A percentile compares a stretch with the other conserved stretches of the same genome.
These are phyloP conservation scores for Sporothrix mexicana DNA, from an alignment of 2,329 filamentous ascomycete species.

Conservation along the genomic window DNA sequence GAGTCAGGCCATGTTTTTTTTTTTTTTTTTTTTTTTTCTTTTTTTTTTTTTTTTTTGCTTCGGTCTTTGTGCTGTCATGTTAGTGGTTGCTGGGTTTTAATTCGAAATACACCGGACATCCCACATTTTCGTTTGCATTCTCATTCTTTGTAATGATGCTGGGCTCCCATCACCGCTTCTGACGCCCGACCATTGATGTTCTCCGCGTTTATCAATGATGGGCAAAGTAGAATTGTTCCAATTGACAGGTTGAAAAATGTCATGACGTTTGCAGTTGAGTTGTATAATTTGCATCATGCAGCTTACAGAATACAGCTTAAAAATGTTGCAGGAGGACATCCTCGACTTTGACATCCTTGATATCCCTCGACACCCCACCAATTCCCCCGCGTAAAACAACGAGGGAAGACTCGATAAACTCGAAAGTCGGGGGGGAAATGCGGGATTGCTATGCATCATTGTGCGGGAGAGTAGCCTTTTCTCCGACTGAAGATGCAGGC, in stretches of 20 bases:
- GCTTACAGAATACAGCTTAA: neutral
- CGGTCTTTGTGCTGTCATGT: neutral
- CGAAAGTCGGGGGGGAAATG: neutral
- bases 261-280: conserved; percentile 7
- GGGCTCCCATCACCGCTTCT: neutral
- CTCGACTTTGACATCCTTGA: neutral
- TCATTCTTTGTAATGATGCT: neutral
- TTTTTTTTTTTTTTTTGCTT: neutral
- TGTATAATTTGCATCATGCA: neutral
- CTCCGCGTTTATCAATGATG: neutral
- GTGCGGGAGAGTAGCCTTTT: conserved; percentile 1
- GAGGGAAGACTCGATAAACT: neutral
- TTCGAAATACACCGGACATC: neutral
- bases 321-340: too few relatives aligned
- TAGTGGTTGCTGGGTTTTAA: neutral
- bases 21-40: too few relatives aligned
- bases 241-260: conserved; percentile 24
- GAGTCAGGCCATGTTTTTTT: conserved; percentile 12
- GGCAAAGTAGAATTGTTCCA: neutral
- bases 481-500: conserved; percentile 14
- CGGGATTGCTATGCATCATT: conserved; percentile 1
- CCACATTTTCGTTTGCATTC: neutral
- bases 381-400: conserved; percentile 22
- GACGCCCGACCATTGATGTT: neutral
- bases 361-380: conserved; percentile 14